Evolutionary conservation across 2,329 filamentous ascomycete species (phyloP), one percentile per base, ranked within the genome.

Genomic region (Chaetomiaceae sp.): DNA sequence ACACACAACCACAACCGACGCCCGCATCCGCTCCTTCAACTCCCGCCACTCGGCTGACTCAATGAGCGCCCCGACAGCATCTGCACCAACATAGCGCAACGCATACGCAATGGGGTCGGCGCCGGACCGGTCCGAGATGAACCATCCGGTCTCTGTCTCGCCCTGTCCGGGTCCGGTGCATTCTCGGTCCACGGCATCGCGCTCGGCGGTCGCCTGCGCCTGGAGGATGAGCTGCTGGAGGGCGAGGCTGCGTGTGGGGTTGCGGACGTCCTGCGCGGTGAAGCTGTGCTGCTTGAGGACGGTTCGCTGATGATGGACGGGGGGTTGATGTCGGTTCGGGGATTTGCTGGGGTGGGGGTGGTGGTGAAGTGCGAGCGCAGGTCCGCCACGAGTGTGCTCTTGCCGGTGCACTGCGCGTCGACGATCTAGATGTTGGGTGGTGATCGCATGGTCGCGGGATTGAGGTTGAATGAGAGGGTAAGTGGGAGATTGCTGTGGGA

Each of bases 91-190:
- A 40, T 65, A 65, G 26, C 56, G 38, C 8, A 49, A 47, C 0
- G 68, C 60, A 43, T 72, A 72, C 6, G 64, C 62, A n/a, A 72
- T 50, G 2, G 68, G 66, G 45, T 72, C 68, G 2, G 69, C 45
- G 2, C 65, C 66, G 1, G 69, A 72, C 7, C 70, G 63, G 52
- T 73, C 69, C 7, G 65, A 68, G 37, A 73, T 64, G 44, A 68
- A 65, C 65, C 64, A 67, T n/a, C n/a, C n/a, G 22, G 22, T 9
- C 9, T 6, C 22, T 24, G 22, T 24, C 22, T 9, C 22, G 5
- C 22, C 9, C 24, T 14, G 17, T 10, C 22, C 11, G 18, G 0
- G 38, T 37, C 14, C n/a, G n/a, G n/a, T n/a, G n/a, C n/a, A n/a
- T n/a, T n/a, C n/a, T n/a, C 20, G 15, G 3, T 15, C 3, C 1